phyloP scores from a whole-genome alignment of 345 rosid species.

The Aquilaria malaccensis region DNA sequence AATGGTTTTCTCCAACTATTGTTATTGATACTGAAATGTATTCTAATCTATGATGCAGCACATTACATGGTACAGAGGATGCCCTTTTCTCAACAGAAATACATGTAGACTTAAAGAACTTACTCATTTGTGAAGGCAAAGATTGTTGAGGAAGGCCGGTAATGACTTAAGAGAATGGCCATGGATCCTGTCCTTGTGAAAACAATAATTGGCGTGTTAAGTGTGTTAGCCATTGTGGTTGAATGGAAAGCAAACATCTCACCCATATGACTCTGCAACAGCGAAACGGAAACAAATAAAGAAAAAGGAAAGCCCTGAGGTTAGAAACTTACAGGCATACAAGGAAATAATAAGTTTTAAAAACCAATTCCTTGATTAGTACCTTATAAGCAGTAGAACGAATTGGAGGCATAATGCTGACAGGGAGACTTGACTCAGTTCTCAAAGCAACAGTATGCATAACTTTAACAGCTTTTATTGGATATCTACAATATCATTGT shows the following conservation, averaged over 20 bases:
- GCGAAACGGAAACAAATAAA: no score
- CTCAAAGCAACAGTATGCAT: conserved; percentile 93
- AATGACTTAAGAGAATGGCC: conserved; percentile 82
- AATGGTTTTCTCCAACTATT: no score
- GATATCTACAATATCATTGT: conserved; percentile 43
- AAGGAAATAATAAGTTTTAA: neutral
- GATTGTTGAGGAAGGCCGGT: conserved; percentile 74
- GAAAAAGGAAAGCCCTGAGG: conserved; percentile 17
- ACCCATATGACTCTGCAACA: conserved; percentile 79
- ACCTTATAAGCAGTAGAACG: conserved; percentile 53
- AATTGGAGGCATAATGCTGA: conserved; percentile 42
- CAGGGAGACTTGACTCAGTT: conserved; percentile 78
- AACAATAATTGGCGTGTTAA: conserved; percentile 68
- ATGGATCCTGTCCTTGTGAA: conserved; percentile 96
- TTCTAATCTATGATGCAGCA: neutral
- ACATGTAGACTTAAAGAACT: conserved; percentile 20
- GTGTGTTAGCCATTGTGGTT: conserved; percentile 89
- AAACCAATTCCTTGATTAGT: neutral
- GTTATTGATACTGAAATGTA: no score
- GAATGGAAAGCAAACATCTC: conserved; percentile 97
- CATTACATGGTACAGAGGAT: neutral
- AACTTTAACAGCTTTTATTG: conserved; percentile 86
- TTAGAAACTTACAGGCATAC: conserved; percentile 11
- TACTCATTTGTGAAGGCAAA: conserved; percentile 95
- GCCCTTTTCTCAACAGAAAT: neutral